Percentiles rank a stretch among this genome's conserved stretches.
phyloP scores from a whole-genome alignment of 345 rosid genomes.

The Moricandia moricandioides region DNA sequence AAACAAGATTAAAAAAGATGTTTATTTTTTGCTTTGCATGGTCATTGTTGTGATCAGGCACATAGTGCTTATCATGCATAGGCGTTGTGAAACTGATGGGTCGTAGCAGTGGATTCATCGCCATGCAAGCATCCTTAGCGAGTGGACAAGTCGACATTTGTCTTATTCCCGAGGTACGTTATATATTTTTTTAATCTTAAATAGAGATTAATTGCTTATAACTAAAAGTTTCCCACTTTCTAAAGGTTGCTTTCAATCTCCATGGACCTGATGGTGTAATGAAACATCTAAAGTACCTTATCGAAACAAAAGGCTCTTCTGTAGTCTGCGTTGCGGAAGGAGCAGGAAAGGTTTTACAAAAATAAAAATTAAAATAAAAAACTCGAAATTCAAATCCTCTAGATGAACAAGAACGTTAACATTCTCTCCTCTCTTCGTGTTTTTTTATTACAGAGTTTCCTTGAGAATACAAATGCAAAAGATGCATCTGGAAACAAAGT shows the following conservation, averaged over 20 bases:
- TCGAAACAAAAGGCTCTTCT: slow-evolving; percentile 96
- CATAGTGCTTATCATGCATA: slow-evolving; percentile 95
- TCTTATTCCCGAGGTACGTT: slow-evolving; percentile 98
- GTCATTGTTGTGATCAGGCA: slow-evolving; percentile 49
- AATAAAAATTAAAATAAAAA: no score
- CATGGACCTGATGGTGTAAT: slow-evolving; percentile 92
- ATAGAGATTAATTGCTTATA: not conserved
- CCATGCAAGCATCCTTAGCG: slow-evolving; percentile 96
- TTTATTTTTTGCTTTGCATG: not conserved
- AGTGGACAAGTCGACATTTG: slow-evolving; percentile 99
- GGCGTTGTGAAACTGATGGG: slow-evolving; percentile 98
- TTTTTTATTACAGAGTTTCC: slow-evolving; percentile 45
- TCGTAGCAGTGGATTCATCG: slow-evolving; percentile 93
- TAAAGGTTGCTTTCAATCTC: slow-evolving; percentile 75
- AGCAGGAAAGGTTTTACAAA: slow-evolving; percentile 82
- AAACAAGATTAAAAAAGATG: not conserved
- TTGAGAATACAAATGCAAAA: slow-evolving; percentile 78
- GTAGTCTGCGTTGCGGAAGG: slow-evolving; percentile 98
- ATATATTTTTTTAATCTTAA: no score
- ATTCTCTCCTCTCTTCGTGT: not conserved
- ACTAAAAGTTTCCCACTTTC: not conserved
- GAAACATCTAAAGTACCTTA: slow-evolving; percentile 78
- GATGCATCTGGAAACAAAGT: slow-evolving; percentile 95
- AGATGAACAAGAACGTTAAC: not conserved
- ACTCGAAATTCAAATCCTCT: not conserved